Conservation (phyloP, 345 rosid species). For the Durio zibethinus region DNA sequence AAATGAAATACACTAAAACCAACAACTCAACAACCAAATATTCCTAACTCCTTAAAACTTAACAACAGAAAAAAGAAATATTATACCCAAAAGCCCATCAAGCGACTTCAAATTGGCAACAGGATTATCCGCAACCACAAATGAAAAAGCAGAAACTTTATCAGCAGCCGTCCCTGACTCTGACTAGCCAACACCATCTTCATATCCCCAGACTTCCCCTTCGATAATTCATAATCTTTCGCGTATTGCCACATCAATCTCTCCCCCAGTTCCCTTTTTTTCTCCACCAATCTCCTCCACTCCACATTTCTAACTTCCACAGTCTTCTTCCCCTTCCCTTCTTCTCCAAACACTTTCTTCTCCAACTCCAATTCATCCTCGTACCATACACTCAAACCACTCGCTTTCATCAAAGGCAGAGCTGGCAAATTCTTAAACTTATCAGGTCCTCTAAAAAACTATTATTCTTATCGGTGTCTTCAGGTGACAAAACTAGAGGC, state of each 20-base stretch:
- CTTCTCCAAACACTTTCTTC: constrained; percentile 60
- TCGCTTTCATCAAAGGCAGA: constrained; percentile 72
- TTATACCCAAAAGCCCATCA: constrained; percentile 81
- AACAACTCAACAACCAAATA: constrained; percentile 3
- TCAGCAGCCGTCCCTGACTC: constrained; percentile 93
- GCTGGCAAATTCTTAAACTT: constrained; percentile 61
- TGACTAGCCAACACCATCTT: constrained; percentile 84
- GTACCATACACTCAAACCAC: constrained; percentile 66
- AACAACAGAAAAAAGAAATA: neutral
- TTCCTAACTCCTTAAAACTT: neutral
- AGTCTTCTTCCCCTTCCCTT: constrained; percentile 24
- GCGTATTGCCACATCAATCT: constrained; percentile 75
- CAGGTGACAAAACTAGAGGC: constrained; percentile 56
- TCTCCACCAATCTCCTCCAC: constrained; percentile 50
- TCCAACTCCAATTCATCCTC: constrained; percentile 70
- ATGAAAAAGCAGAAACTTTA: constrained; percentile 85
- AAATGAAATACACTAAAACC: neutral
- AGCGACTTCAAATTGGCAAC: constrained; percentile 87
- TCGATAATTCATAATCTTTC: constrained; percentile 54
- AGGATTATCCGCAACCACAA: constrained; percentile 84
- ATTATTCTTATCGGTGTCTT: constrained; percentile 23
- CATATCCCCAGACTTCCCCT: constrained; percentile 77
- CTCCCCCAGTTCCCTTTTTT: constrained; percentile 77
- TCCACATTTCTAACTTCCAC: constrained; percentile 41
- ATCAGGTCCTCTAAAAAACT: constrained; percentile 14